phyloP scores from a whole-genome alignment of 139 green algal genomes.

The Asterochloris erici region DNA sequence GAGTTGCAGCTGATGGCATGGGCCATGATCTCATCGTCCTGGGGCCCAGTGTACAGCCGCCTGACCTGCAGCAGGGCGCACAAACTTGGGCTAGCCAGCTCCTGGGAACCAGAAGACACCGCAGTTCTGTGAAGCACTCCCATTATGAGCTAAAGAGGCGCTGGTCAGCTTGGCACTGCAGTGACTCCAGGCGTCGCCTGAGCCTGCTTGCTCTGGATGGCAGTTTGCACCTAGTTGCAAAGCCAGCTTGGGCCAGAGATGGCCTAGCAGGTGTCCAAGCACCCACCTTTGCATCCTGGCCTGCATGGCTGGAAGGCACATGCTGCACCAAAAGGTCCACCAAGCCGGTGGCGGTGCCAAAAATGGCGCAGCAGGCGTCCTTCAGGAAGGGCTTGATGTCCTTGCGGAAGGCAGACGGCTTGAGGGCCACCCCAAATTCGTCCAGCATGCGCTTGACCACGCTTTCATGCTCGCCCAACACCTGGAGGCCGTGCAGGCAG shows the following conservation, averaged over 20 bases:
- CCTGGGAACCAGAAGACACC: too few species aligned
- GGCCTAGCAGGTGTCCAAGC: too few species aligned
- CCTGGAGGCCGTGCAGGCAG: slow-evolving; percentile 16
- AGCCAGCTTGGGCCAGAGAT: too few species aligned
- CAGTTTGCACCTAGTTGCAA: too few species aligned
- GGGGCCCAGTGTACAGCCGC: slow-evolving; percentile 75
- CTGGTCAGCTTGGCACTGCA: neutral
- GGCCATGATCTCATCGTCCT: slow-evolving; percentile 55
- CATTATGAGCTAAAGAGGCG: too few species aligned
- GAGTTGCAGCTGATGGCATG: slow-evolving; percentile 78
- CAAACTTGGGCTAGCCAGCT: too few species aligned
- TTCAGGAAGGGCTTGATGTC: slow-evolving; percentile 94
- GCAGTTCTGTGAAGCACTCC: too few species aligned
- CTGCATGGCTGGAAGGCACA: slow-evolving; percentile 73
- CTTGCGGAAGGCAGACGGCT: slow-evolving; percentile 58
- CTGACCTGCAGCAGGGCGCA: slow-evolving; percentile 41
- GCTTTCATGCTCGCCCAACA: slow-evolving; percentile 54
- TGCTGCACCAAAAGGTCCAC: slow-evolving; percentile 90
- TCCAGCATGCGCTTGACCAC: slow-evolving; percentile 55
- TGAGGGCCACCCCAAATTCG: slow-evolving; percentile 85
- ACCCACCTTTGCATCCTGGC: slow-evolving; percentile 65
- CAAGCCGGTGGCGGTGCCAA: slow-evolving; percentile 76
- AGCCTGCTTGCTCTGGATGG: neutral
- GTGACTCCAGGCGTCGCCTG: neutral
- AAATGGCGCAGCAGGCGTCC: slow-evolving; percentile 56